Conservation (phyloP, 208 protist species). For the Angomonas deanei region DNA sequence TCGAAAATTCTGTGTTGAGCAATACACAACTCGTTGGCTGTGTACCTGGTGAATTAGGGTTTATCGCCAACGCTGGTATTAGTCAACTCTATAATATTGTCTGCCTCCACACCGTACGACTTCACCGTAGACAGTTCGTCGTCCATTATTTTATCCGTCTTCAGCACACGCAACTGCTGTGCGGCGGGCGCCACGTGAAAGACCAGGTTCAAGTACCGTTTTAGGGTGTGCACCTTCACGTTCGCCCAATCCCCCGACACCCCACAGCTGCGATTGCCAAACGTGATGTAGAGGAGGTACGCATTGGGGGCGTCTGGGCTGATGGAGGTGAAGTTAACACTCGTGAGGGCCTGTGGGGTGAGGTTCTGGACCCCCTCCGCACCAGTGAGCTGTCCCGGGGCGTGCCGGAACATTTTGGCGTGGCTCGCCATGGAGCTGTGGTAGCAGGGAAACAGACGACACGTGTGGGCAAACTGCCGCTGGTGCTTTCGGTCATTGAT, state of each 20-base stretch:
- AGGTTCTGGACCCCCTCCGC: slow-evolving; percentile 44
- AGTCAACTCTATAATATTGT: slow-evolving; percentile 61
- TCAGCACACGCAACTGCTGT: slow-evolving; percentile 52
- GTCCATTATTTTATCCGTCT: slow-evolving; percentile 52
- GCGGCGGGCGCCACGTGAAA: slow-evolving; percentile 64
- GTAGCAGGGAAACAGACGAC: slow-evolving; percentile 82
- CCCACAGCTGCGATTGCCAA: slow-evolving; percentile 72
- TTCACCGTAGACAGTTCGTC: slow-evolving; percentile 75
- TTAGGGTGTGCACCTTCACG: slow-evolving; percentile 84
- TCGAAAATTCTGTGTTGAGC: too few relatives aligned
- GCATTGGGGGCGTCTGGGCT: slow-evolving; percentile 74
- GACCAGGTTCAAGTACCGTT: slow-evolving; percentile 83
- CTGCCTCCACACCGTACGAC: slow-evolving; percentile 59
- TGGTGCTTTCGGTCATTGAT: slow-evolving; percentile 87
- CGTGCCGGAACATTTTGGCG: slow-evolving; percentile 77
- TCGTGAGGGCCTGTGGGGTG: slow-evolving; percentile 53
- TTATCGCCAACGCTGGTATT: slow-evolving; percentile 22
- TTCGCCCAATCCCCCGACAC: slow-evolving; percentile 82
- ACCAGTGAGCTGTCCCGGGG: slow-evolving; percentile 52
- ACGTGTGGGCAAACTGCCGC: slow-evolving; percentile 77
- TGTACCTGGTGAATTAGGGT: too few relatives aligned
- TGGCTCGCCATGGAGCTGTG: slow-evolving; percentile 72
- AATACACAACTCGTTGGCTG: too few relatives aligned
- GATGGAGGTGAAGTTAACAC: slow-evolving; percentile 81
- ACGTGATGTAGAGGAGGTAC: slow-evolving; percentile 76